A percentile compares a stretch with the other conserved stretches of the same genome.
These are phyloP conservation scores for Rhodotorula diobovata DNA, from an alignment of 768 basidiomycete genomes.

Conservation along the genomic window DNA sequence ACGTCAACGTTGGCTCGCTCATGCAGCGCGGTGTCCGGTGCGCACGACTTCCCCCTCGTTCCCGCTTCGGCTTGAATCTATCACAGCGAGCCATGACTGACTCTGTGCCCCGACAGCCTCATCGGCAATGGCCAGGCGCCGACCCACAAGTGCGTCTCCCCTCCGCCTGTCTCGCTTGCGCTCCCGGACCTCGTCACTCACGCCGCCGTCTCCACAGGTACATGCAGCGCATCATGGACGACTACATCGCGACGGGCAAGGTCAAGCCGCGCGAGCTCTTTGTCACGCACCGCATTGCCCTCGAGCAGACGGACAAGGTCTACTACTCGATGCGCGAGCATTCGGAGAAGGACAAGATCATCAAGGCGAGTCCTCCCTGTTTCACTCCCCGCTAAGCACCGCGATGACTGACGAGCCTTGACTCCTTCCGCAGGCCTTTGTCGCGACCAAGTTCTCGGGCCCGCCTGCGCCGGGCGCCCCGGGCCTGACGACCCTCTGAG, in stretches of 20 bases:
- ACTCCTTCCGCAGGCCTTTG: slow-evolving; percentile 50
- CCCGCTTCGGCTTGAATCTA: neutral
- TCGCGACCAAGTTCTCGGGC: slow-evolving; percentile 59
- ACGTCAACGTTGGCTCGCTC: slow-evolving; percentile 56
- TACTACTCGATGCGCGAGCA: slow-evolving; percentile 64
- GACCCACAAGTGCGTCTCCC: neutral
- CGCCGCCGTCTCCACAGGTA: neutral
- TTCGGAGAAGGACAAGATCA: slow-evolving; percentile 41
- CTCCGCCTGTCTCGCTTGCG: neutral
- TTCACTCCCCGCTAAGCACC: neutral
- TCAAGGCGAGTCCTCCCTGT: slow-evolving; percentile 19
- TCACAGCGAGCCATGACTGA: too few species aligned
- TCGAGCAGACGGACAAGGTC: slow-evolving; percentile 63
- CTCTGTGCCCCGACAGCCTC: slow-evolving; percentile 52
- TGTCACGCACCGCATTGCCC: slow-evolving; percentile 48
- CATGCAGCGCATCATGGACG: slow-evolving; percentile 52
- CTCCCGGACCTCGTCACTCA: neutral
- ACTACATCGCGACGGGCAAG: slow-evolving; percentile 61
- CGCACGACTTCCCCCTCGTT: neutral
- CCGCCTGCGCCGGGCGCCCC: slow-evolving; percentile 39
- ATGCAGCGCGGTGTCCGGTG: slow-evolving; percentile 59
- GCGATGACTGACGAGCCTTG: too few species aligned
- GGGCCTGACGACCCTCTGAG: neutral
- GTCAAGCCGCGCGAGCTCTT: slow-evolving; percentile 56
- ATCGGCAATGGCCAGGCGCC: slow-evolving; percentile 64